Base-by-base conservation (phyloP, 169 alveolate species). In the Eimeria praecox region DNA sequence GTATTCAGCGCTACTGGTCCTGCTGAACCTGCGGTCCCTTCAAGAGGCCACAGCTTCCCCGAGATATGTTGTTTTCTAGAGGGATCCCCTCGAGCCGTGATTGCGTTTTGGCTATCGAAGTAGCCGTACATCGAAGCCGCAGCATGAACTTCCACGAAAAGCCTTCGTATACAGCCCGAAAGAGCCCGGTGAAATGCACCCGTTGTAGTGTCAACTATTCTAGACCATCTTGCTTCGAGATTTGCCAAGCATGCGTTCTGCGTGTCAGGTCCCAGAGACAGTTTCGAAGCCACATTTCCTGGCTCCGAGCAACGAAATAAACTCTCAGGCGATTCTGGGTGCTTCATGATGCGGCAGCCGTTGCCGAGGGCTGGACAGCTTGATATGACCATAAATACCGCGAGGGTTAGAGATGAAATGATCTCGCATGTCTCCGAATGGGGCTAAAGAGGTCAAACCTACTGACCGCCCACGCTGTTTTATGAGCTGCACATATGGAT, bases 101-200 rank as follows among this genome's bases (percentile, higher is more conserved):
- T 30, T 86, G 82, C 59, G 44, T 46, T 24, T 27, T 9, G 64
- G 24, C n/a, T 4, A 62, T 38, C 93, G 27, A 86, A 24, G 56
- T 59, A 86, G n/a, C 93, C 93, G 64, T 86, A 38, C 62, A 62
- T 2, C 4, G 82, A 86, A 40, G 82, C 80, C n/a, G 64, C 93
- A 18, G 82, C 30, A 30, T 86, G 93, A 3, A 86, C 40, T 20
- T 86, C 80, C 56, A 4, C 82, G 40, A 16, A 40, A 42, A 59
- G 62, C 46, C 93, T 38, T 35, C 82, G 77, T 59, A 86, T 40
- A 20, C 82, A 42, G 35, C 24, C 42, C 62, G 82, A 54, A 27
- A 86, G 82, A 0, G 6, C 54, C 20, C 64, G 46, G 80, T 86
- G 62, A 22, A 86, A 38, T 35, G 27, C 80, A 0, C 46, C 30